Evolutionary conservation across 805 yeast species (phyloP).

Genomic region (Ogataea polymorpha): DNA sequence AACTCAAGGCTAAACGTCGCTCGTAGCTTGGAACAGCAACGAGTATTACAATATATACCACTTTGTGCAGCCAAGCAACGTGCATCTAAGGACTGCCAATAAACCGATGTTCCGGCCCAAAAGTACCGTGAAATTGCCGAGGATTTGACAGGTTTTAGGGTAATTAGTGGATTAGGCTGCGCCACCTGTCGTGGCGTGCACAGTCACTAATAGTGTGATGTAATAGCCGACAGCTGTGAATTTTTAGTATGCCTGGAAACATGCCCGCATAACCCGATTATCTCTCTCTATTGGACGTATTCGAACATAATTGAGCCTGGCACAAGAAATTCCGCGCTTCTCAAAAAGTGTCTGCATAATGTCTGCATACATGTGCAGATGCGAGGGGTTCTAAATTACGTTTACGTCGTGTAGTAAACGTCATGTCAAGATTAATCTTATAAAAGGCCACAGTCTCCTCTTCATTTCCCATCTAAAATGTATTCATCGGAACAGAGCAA

Average conservation of each 20-base stretch:
- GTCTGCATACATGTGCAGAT: constrained; percentile 3
- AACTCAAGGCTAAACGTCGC: no score
- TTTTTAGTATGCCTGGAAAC: neutral
- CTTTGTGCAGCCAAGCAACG: no score
- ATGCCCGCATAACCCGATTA: constrained; percentile 1
- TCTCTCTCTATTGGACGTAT: neutral
- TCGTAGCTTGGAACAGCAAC: no score
- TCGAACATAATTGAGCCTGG: neutral
- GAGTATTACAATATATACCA: no score
- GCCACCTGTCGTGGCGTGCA: constrained; percentile 5
- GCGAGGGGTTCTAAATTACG: constrained; percentile 6
- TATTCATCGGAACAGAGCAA: constrained; percentile 44
- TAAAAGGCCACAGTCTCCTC: constrained; percentile 2
- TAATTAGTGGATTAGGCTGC: neutral
- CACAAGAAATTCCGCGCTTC: neutral
- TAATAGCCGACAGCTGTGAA: constrained; percentile 1
- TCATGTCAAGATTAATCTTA: constrained; percentile 5
- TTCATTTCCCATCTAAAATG: constrained; percentile 10
- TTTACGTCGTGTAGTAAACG: constrained; percentile 5
- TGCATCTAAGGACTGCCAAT: no score
- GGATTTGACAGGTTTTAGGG: neutral
- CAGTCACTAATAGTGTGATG: constrained; percentile 1
- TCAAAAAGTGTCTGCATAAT: neutral
- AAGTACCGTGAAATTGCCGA: neutral
- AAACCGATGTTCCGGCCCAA: neutral